These are phyloP conservation scores for Pyrenophora tritici-repentis DNA, from an alignment of 2,329 filamentous ascomycete genomes.

Conservation along the genomic window DNA sequence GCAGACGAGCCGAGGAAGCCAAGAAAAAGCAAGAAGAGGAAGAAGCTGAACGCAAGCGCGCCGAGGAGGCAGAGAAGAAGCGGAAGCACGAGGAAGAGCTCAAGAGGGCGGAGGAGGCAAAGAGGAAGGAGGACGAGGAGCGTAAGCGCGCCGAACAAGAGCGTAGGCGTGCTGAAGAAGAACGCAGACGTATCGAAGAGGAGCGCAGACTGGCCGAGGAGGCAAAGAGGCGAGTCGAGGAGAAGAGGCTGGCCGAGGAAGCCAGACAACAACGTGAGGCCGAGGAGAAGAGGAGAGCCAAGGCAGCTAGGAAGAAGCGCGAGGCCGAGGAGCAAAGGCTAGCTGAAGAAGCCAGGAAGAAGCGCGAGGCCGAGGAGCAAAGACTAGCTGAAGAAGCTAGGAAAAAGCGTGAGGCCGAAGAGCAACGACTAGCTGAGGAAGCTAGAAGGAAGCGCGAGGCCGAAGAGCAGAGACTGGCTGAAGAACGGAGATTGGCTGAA, in stretches of 20 bases:
- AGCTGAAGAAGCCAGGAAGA: slow-evolving; percentile 5
- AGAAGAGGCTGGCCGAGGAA: slow-evolving; percentile 57
- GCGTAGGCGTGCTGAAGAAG: slow-evolving; percentile 36
- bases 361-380: slow-evolving; percentile 8
- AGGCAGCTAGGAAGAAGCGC: slow-evolving; percentile 8
- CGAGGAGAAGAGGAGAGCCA: slow-evolving; percentile 17
- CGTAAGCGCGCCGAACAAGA: slow-evolving; percentile 51
- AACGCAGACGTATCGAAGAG: slow-evolving; percentile 56
- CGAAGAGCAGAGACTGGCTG: slow-evolving; percentile 45
- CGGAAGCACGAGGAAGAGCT: slow-evolving; percentile 49
- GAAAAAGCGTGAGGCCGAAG: slow-evolving; percentile 70
- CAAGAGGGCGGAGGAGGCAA: slow-evolving; percentile 40
- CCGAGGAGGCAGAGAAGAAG: slow-evolving; percentile 39
- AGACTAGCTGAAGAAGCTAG: slow-evolving; percentile 26
- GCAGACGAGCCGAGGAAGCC: slow-evolving; percentile 51
- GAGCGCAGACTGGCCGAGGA: slow-evolving; percentile 17
- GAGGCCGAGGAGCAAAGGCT: slow-evolving; percentile 5
- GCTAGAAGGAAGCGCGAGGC: slow-evolving; percentile 36
- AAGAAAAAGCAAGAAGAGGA: slow-evolving; percentile 41
- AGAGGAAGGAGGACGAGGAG: slow-evolving; percentile 37
- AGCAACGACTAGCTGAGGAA: slow-evolving; percentile 52
- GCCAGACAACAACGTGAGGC: slow-evolving; percentile 45
- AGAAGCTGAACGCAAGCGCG: slow-evolving; percentile 32
- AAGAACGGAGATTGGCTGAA: slow-evolving; percentile 30
- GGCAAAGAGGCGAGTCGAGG: slow-evolving; percentile 46